These are phyloP conservation scores for Fulvia fulva DNA, from an alignment of 2,329 filamentous ascomycete genomes.

Conservation along the genomic window DNA sequence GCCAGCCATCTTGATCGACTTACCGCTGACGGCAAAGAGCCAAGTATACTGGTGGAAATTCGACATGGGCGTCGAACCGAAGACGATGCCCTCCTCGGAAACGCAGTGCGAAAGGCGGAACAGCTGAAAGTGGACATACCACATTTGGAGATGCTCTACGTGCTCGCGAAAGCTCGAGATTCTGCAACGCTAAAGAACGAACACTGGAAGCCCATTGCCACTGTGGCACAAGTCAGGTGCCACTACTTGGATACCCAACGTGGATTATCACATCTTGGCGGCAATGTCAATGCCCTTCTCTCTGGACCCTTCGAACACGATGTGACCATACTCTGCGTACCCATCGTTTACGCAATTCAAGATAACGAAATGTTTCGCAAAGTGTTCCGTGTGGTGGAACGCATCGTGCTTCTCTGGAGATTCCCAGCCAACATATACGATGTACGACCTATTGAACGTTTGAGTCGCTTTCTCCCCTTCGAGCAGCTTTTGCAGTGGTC, in stretches of 20 bases:
- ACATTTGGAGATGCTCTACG: conserved; percentile 41
- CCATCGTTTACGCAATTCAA: conserved; percentile 15
- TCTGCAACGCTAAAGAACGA: conserved; percentile 16
- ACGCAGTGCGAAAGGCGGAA: conserved; percentile 40
- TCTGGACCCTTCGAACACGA: conserved; percentile 1
- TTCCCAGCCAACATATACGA: conserved; percentile 13
- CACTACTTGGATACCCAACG: neutral
- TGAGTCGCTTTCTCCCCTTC: neutral
- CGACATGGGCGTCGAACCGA: conserved; percentile 43
- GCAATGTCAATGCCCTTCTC: neutral
- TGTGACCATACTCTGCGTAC: conserved; percentile 10
- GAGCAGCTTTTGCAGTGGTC: neutral
- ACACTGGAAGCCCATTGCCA: conserved; percentile 17
- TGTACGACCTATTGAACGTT: conserved; percentile 6
- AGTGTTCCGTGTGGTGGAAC: conserved; percentile 13
- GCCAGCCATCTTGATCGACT: conserved; percentile 41
- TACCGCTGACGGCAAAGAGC: conserved; percentile 41
- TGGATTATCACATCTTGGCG: neutral
- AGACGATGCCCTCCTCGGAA: conserved; percentile 49
- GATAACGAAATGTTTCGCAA: conserved; percentile 9
- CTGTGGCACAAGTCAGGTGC: conserved; percentile 2
- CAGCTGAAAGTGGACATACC: conserved; percentile 38
- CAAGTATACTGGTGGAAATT: conserved; percentile 50
- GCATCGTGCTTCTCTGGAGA: conserved; percentile 12
- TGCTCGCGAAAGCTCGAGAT: conserved; percentile 37